Evolutionary conservation across 169 alveolate genomes (phyloP).

Genomic region (Babesia bovis): DNA sequence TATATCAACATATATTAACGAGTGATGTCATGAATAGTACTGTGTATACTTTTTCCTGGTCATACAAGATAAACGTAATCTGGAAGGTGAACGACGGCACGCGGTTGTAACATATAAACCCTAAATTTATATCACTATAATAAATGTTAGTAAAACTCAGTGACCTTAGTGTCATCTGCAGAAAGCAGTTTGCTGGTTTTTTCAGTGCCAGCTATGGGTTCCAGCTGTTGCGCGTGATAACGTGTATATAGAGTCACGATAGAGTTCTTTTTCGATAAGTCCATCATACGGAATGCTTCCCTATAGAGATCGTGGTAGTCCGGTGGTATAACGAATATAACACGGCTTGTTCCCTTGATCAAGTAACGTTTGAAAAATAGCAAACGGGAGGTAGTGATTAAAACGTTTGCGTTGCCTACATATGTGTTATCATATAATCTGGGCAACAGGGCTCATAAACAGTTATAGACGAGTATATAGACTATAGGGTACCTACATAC

Average conservation of each 20-base stretch:
- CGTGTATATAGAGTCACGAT: constrained; percentile 71
- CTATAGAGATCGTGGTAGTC: constrained; percentile 67
- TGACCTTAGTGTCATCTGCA: constrained; percentile 71
- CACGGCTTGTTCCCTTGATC: constrained; percentile 72
- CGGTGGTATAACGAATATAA: constrained; percentile 71
- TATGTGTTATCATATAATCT: too few species aligned
- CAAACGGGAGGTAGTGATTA: constrained; percentile 71
- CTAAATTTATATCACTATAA: too few species aligned
- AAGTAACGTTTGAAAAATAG: constrained; percentile 75
- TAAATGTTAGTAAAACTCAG: constrained; percentile 68
- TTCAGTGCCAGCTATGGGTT: constrained; percentile 70
- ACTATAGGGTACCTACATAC: constrained; percentile 2
- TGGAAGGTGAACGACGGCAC: too few species aligned
- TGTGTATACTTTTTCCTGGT: too few species aligned
- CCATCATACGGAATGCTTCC: constrained; percentile 45
- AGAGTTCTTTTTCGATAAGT: constrained; percentile 33
- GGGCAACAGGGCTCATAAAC: background rate
- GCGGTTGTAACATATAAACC: too few species aligned
- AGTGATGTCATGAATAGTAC: too few species aligned
- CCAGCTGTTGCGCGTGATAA: constrained; percentile 71
- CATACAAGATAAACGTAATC: too few species aligned
- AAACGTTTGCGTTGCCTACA: constrained; percentile 49
- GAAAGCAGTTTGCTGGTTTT: constrained; percentile 53
- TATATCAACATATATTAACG: too few species aligned
- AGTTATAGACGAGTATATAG: too few species aligned